These are phyloP conservation scores for Osmanthus fragrans DNA, from an alignment of 257 asterid species.

Conservation along the genomic window DNA sequence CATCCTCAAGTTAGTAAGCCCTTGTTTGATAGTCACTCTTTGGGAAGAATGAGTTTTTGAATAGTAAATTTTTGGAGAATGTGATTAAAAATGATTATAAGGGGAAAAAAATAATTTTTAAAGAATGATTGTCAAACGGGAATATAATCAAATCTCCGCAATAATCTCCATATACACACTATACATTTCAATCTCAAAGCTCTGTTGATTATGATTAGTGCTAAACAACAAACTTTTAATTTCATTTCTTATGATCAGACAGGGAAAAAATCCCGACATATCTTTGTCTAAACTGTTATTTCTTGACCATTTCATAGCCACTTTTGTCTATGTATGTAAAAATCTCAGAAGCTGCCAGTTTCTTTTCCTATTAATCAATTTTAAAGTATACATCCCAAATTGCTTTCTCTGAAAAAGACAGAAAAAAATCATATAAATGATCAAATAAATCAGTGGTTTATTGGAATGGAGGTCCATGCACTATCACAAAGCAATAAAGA, in stretches of 20 bases:
- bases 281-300: neutral
- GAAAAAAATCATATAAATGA: conserved; percentile 9
- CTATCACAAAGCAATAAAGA: conserved; percentile 49
- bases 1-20: too few species aligned
- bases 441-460: neutral
- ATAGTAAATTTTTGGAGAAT: too few species aligned
- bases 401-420: conserved; percentile 37
- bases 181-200: too few species aligned
- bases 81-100: too few species aligned
- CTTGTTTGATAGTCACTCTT: too few species aligned
- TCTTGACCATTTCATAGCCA: neutral
- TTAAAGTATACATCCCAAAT: neutral
- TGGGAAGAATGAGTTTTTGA: too few species aligned
- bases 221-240: too few species aligned
- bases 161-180: too few species aligned
- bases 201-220: too few species aligned
- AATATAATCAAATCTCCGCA: too few species aligned
- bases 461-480: conserved; percentile 61
- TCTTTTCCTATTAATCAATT: conserved; percentile 4
- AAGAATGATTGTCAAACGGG: too few species aligned
- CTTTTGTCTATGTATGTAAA: neutral
- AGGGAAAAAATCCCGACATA: neutral
- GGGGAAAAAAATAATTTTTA: too few species aligned
- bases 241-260: neutral
- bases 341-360: conserved; percentile 30